phyloP scores from a whole-genome alignment of 192 early-diverging fungal genomes.

The Coemansia sp. region DNA sequence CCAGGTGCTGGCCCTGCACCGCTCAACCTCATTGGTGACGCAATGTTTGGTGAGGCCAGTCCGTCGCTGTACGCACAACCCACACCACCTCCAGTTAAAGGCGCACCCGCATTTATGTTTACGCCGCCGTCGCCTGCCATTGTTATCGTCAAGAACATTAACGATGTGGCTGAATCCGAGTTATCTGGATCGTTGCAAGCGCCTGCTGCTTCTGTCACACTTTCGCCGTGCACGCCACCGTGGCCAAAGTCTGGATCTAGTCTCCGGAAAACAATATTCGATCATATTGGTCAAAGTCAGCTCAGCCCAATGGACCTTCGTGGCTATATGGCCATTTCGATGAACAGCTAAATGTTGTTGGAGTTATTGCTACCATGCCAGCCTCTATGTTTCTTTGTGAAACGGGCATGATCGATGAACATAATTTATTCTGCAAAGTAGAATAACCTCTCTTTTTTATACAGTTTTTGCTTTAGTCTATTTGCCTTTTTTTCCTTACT shows the following conservation, averaged over 20 bases:
- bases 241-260: conserved; percentile 46
- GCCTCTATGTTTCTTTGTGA: background rate
- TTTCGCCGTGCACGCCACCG: conserved; percentile 44
- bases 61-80: conserved; percentile 31
- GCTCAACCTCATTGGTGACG: background rate
- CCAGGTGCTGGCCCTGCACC: conserved; percentile 8
- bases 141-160: conserved; percentile 2
- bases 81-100: conserved; percentile 27
- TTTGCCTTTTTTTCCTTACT: too few species aligned
- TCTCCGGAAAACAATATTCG: conserved; percentile 47
- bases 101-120: conserved; percentile 45
- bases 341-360: conserved; percentile 29
- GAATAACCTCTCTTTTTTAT: background rate
- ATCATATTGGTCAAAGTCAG: conserved; percentile 44
- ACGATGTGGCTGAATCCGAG: background rate
- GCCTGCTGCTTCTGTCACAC: background rate
- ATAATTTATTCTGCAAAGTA: background rate
- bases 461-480: background rate
- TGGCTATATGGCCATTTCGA: conserved; percentile 47
- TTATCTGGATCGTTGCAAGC: conserved; percentile 1
- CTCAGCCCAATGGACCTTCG: conserved; percentile 50
- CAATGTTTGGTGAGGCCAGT: conserved; percentile 39
- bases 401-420: too few species aligned
- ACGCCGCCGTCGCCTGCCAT: conserved; percentile 38
- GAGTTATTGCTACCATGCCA: background rate